Base-by-base conservation (phyloP, 305 asterid genomes). In the Caryopteris hybrid region DNA sequence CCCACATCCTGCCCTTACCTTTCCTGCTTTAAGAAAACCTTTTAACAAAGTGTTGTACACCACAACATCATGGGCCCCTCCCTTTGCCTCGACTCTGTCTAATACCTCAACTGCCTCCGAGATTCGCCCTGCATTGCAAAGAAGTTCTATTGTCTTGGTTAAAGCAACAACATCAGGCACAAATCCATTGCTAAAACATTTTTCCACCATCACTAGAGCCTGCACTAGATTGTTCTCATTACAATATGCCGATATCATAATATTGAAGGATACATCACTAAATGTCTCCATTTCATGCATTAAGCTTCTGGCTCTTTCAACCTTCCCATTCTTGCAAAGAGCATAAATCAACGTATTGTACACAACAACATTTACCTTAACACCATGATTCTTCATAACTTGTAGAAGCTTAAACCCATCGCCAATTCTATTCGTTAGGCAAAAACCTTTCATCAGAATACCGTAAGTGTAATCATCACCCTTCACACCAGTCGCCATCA, bases 401-500 rank as follows among this genome's bases (percentile, higher is more conserved):
- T 87, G 89, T 75, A 93, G 79, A 61, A 88, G 92, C 85, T 90
- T 88, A 73, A 87, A 93, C 25, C 96, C 97, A 36, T 93, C 99
- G 4, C 85, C 86, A 3, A 93, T 88, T 64, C 97, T 79, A 78
- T 90, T 93, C 22, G 99, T 93, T 72, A 82, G 72, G 84, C 95
- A 90, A 71, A 93, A 86, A 8, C 99, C 96, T 79, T 93, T 93
- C 97, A 93, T 93, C 79, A 93, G 70, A 78, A 88, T 93, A 58
- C 88, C 97, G 1, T 80, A 85, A 66, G 99, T 90, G 78, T 88
- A 93, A 56, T 82, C 90, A 74, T 93, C 97, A 13, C 91, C 96
- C 66, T 71, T 72, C 73, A 91, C 70, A 33, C 92, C 95, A 76
- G 27, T 55, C 3, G 66, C 87, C 91, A 82, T 87, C 80, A 93